phyloP scores from a whole-genome alignment of 768 basidiomycete species.

The Termitomyces sp. region DNA sequence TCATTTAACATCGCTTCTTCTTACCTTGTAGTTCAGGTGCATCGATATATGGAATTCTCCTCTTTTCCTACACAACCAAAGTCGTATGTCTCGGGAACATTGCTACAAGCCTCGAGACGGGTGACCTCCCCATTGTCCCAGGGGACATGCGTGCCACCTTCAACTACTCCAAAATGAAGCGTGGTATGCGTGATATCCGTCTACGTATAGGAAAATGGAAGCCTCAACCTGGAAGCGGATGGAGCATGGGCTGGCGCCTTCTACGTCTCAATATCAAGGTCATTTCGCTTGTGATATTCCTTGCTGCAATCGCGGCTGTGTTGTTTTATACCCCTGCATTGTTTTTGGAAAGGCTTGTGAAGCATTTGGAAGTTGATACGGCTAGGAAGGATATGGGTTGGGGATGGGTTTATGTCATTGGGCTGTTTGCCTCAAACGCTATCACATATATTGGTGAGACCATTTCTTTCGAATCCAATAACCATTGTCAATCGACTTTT shows the following conservation, averaged over 20 bases:
- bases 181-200: constrained; percentile 42
- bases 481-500: background rate
- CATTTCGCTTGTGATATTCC: constrained; percentile 34
- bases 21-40: constrained; percentile 30
- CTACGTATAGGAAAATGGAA: constrained; percentile 53
- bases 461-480: background rate
- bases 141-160: constrained; percentile 61
- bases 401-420: constrained; percentile 63
- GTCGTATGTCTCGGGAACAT: constrained; percentile 81
- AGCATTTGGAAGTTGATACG: constrained; percentile 61
- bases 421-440: constrained; percentile 27
- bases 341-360: constrained; percentile 55
- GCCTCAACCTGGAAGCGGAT: constrained; percentile 57
- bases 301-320: constrained; percentile 53
- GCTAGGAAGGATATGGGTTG: constrained; percentile 50
- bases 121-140: constrained; percentile 80
- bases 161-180: constrained; percentile 63
- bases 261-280: constrained; percentile 45
- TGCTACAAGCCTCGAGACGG: constrained; percentile 73
- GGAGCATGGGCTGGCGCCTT: constrained; percentile 56
- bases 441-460: constrained; percentile 27
- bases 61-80: constrained; percentile 88
- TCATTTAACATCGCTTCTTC: background rate
- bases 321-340: constrained; percentile 61
- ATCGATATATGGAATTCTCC: constrained; percentile 53